A percentile compares a stretch with the other conserved stretches of the same genome.
Conservation (phyloP, 202 grass and related monocot species). For the Miscanthus sacchariflorus region DNA sequence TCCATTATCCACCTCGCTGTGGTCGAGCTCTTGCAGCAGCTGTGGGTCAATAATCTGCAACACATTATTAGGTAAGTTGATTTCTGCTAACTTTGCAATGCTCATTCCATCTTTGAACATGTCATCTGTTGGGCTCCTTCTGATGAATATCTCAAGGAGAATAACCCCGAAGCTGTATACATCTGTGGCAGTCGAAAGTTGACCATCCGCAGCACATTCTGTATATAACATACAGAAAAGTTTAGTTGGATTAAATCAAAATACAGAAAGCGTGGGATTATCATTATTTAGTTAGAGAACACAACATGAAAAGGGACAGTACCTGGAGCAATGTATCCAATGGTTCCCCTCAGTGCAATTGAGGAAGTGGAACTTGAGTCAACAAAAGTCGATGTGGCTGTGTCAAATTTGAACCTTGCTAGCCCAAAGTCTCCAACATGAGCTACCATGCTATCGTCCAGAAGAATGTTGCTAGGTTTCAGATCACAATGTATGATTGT, state of each 20-base stretch:
- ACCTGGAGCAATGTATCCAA: slow-evolving; percentile 32
- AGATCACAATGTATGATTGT: too few relatives aligned
- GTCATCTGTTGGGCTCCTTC: slow-evolving; percentile 13
- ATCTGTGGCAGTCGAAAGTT: slow-evolving; percentile 13
- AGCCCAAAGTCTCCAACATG: too few relatives aligned
- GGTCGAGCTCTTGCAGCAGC: slow-evolving; percentile 1
- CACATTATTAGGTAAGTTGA: slow-evolving; percentile 23
- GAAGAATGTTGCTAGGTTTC: too few relatives aligned
- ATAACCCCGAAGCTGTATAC: slow-evolving; percentile 30
- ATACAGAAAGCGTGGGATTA: neutral
- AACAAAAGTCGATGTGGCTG: too few relatives aligned
- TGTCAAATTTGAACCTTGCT: too few relatives aligned
- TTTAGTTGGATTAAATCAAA: neutral
- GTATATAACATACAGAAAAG: neutral
- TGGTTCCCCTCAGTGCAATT: slow-evolving; percentile 7
- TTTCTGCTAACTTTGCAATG: neutral
- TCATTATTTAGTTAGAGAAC: neutral
- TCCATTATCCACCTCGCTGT: neutral
- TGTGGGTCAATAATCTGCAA: slow-evolving; percentile 34
- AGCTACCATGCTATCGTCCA: too few relatives aligned
- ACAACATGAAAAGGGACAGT: neutral
- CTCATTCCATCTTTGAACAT: slow-evolving; percentile 25
- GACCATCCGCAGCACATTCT: neutral
- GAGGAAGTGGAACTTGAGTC: too few relatives aligned
- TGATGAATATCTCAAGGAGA: slow-evolving; percentile 11